These are phyloP conservation scores for Diplotaxis tenuifolia DNA, from an alignment of 345 rosid genomes.

Conservation along the genomic window DNA sequence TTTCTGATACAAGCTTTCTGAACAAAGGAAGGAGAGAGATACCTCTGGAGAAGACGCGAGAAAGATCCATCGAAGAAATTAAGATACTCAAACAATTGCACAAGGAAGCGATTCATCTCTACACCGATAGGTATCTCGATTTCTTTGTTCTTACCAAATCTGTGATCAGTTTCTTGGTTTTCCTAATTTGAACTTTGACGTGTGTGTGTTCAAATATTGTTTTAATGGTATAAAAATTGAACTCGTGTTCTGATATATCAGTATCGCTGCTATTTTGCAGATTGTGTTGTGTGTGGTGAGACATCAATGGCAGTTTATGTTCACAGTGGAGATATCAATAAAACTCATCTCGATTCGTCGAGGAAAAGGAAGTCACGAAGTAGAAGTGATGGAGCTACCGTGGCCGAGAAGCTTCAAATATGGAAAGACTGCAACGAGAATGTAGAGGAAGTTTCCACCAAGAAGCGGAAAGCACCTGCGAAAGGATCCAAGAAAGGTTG, in stretches of 20 bases:
- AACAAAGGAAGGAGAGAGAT: background rate
- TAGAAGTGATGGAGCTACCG: slow-evolving; percentile 46
- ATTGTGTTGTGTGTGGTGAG: background rate
- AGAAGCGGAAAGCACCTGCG: slow-evolving; percentile 53
- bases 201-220: background rate
- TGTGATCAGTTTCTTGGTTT: too few relatives aligned
- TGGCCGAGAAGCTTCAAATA: slow-evolving; percentile 48
- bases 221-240: background rate
- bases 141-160: too few relatives aligned
- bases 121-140: slow-evolving; percentile 1
- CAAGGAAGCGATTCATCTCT: background rate
- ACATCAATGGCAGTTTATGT: slow-evolving; percentile 40
- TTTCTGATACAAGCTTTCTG: background rate
- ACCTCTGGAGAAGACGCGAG: background rate
- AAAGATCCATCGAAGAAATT: background rate
- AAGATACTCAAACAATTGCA: background rate
- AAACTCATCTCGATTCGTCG: slow-evolving; percentile 9
- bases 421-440: slow-evolving; percentile 59
- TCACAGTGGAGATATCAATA: background rate
- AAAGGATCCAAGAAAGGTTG: slow-evolving; percentile 83
- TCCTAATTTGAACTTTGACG: too few relatives aligned
- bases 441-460: slow-evolving; percentile 20
- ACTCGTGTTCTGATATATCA: background rate
- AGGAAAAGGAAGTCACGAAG: slow-evolving; percentile 56
- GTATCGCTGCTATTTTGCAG: background rate